Evolutionary conservation across 768 basidiomycete genomes (phyloP), one percentile per base, ranked within the genome.

Genomic region (Boletus tylopilopsis): DNA sequence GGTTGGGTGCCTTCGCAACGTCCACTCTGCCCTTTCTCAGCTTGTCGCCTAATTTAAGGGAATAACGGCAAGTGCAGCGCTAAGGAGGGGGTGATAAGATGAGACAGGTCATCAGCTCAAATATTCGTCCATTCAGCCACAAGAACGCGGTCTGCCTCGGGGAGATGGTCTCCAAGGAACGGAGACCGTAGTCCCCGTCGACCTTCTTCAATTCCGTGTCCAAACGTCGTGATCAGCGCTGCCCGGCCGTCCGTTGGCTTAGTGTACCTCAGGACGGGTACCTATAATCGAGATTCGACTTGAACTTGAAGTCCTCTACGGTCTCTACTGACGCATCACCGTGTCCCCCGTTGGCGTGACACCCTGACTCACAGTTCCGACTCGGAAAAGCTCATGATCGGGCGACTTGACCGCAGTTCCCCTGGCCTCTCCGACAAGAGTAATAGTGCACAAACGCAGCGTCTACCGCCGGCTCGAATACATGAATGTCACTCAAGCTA

Each of bases 1-100:
- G 36, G 41, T 37, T 50, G 25, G n/a, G 25, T 52, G 34, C 37
- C 53, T 23, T 58, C 51, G 55, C 47, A 53, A 56, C 56, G 42
- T 49, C 34, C 38, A 34, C n/a, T 24, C 12, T 16, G 35, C 18
- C 53, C 36, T 16, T 42, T 35, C 49, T 35, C 44, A 33, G 36
- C 38, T 8, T 19, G n/a, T 35, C 15, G 38, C 37, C 18, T 52
- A 53, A 42, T 11, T 29, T 22, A 36, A n/a, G n/a, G n/a, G n/a
- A n/a, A n/a, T n/a, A n/a, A n/a, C n/a, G n/a, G n/a, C n/a, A n/a
- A n/a, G n/a, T n/a, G n/a, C n/a, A n/a, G n/a, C n/a, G n/a, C n/a
- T n/a, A n/a, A n/a, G n/a, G n/a, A 15, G 13, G 12, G 21, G 3
- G 33, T 1, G 37, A 23, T 18, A 22, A 42, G 29, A 55, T 32